Percentiles rank a stretch among this genome's conserved stretches.
phyloP scores from a whole-genome alignment of 129 eudicot genomes.

The Heracleum sosnowskyi region DNA sequence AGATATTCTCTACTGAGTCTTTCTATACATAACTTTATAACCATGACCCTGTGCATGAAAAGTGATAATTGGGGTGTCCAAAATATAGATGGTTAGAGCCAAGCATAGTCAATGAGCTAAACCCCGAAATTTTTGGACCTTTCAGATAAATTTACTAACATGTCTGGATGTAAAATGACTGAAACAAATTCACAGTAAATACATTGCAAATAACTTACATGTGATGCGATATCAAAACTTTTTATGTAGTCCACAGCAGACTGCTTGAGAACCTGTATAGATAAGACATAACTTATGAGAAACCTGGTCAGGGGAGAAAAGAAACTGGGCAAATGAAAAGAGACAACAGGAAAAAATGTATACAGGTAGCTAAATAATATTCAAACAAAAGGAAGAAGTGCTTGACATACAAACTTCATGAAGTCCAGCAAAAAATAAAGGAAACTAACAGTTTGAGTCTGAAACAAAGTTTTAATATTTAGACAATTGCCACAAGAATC shows the following conservation, averaged over 20 bases:
- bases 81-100: background rate
- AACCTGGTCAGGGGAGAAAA: background rate
- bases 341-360: background rate
- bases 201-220: constrained; percentile 24
- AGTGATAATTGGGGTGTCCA: background rate
- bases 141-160: background rate
- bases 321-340: background rate
- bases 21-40: background rate
- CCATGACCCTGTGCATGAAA: background rate
- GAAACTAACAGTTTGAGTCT: background rate
- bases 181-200: background rate
- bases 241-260: constrained; percentile 63
- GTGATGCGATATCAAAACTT: constrained; percentile 50
- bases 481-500: background rate
- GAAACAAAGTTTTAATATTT: background rate
- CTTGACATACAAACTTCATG: background rate
- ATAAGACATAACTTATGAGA: background rate
- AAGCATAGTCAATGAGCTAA: background rate
- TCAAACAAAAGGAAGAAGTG: background rate
- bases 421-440: background rate
- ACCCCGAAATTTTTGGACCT: background rate
- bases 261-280: constrained; percentile 50
- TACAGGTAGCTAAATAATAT: background rate
- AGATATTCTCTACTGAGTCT: background rate
- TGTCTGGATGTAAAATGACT: background rate